Evolutionary conservation across 176 grass and related monocot species (phyloP).

Genomic region (Themeda triandra): DNA sequence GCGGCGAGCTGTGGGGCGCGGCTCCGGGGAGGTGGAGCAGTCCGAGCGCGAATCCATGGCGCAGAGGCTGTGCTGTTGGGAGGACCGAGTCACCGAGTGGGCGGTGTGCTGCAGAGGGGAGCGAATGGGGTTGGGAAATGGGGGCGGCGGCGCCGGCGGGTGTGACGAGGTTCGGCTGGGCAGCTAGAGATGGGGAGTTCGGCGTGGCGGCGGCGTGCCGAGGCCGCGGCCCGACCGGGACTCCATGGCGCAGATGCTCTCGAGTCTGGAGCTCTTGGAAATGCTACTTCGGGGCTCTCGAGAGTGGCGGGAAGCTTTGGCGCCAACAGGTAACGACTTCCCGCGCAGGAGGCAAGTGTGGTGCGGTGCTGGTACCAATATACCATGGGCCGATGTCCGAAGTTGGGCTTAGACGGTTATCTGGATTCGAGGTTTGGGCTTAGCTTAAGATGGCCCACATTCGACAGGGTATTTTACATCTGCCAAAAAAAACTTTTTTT

Average conservation of each 20-base stretch:
- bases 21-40: neutral
- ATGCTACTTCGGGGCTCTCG: no score
- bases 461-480: neutral
- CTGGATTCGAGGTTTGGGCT: neutral
- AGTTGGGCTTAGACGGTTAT: neutral
- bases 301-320: slow-evolving; percentile 49
- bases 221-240: neutral
- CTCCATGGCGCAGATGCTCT: neutral
- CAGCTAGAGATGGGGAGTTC: neutral
- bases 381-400: no score
- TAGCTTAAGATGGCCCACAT: neutral
- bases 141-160: no score
- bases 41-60: neutral
- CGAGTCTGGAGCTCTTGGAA: no score
- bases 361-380: no score
- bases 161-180: neutral
- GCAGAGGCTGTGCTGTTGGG: neutral
- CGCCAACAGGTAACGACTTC: neutral
- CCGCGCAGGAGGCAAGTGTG: slow-evolving; percentile 8
- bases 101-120: neutral
- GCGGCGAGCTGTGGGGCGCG: neutral
- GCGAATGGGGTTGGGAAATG: neutral
- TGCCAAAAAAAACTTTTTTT: no score
- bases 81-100: neutral
- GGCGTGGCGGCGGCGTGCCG: no score